These are phyloP conservation scores for Aspergillus sp. DNA, from an alignment of 2,329 filamentous ascomycete genomes.

Conservation along the genomic window DNA sequence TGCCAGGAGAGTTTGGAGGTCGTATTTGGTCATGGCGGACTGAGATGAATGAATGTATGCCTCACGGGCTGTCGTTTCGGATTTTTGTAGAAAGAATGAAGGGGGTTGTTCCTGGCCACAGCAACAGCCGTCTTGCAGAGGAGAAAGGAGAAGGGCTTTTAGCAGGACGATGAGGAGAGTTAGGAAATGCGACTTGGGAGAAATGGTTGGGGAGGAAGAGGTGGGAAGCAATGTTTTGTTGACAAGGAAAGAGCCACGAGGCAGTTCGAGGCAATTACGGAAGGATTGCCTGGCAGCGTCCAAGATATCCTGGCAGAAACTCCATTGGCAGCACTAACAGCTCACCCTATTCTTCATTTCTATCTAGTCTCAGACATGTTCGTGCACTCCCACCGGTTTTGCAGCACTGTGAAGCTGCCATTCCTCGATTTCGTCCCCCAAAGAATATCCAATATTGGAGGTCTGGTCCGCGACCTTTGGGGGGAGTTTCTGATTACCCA, in stretches of 20 bases:
- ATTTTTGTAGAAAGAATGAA: constrained; percentile 11
- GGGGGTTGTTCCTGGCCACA: background rate
- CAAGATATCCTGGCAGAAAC: background rate
- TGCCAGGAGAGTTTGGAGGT: constrained; percentile 42
- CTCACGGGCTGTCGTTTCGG: background rate
- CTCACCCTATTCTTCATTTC: background rate
- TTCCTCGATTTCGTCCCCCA: constrained; percentile 50
- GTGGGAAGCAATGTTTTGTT: constrained; percentile 6
- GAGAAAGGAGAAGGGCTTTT: constrained; percentile 13
- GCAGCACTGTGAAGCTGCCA: constrained; percentile 42
- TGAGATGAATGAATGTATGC: constrained; percentile 13
- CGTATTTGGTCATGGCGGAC: constrained; percentile 40
- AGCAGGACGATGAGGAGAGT: background rate
- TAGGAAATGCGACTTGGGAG: background rate
- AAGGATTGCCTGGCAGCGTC: too few relatives aligned
- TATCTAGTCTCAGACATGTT: constrained; percentile 50
- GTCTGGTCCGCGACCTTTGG: constrained; percentile 22
- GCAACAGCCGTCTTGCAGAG: background rate
- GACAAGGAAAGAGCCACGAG: constrained; percentile 16
- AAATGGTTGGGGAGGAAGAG: background rate
- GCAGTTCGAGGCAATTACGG: constrained; percentile 5
- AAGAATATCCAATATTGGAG: constrained; percentile 38
- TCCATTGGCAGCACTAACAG: background rate
- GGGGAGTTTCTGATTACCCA: constrained; percentile 44
- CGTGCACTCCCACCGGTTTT: constrained; percentile 51